phyloP scores from a whole-genome alignment of 495 filamentous ascomycete species.

The Daldinia bambusicola region DNA sequence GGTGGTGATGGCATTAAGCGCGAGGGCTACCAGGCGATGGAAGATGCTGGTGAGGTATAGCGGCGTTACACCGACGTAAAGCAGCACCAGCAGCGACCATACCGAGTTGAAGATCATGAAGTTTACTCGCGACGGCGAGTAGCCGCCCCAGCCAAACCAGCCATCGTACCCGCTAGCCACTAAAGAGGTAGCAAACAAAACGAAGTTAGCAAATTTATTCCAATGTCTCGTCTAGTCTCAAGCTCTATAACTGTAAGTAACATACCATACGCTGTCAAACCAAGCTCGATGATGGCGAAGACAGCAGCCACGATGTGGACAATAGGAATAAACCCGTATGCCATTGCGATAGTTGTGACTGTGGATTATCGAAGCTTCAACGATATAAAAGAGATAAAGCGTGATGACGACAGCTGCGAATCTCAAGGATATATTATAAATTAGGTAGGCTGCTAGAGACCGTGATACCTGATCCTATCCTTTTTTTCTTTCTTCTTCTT shows the following conservation, averaged over 20 bases:
- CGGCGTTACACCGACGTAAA: slow-evolving; percentile 73
- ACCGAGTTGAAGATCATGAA: slow-evolving; percentile 80
- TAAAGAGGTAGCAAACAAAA: slow-evolving; percentile 16
- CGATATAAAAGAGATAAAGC: too few relatives aligned
- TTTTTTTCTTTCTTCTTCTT: too few relatives aligned
- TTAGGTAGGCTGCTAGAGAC: background rate
- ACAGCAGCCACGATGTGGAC: slow-evolving; percentile 71
- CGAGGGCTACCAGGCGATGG: slow-evolving; percentile 70
- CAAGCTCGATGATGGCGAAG: slow-evolving; percentile 76
- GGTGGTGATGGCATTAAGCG: slow-evolving; percentile 75
- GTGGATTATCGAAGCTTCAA: too few relatives aligned
- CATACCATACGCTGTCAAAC: slow-evolving; percentile 75
- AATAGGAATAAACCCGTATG: slow-evolving; percentile 64
- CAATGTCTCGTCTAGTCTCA: background rate
- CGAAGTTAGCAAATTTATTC: background rate
- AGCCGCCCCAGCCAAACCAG: slow-evolving; percentile 34
- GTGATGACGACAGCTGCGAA: too few relatives aligned
- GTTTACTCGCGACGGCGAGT: slow-evolving; percentile 63
- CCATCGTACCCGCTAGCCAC: slow-evolving; percentile 52
- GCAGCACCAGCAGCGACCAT: slow-evolving; percentile 75
- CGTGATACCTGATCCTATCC: background rate
- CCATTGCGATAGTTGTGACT: slow-evolving; percentile 53
- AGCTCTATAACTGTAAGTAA: slow-evolving; percentile 25
- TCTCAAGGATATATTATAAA: too few relatives aligned
- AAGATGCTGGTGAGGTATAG: slow-evolving; percentile 65